These are phyloP conservation scores for Fusarium sterilihyphosum DNA, from an alignment of 2,329 filamentous ascomycete genomes.

Conservation along the genomic window DNA sequence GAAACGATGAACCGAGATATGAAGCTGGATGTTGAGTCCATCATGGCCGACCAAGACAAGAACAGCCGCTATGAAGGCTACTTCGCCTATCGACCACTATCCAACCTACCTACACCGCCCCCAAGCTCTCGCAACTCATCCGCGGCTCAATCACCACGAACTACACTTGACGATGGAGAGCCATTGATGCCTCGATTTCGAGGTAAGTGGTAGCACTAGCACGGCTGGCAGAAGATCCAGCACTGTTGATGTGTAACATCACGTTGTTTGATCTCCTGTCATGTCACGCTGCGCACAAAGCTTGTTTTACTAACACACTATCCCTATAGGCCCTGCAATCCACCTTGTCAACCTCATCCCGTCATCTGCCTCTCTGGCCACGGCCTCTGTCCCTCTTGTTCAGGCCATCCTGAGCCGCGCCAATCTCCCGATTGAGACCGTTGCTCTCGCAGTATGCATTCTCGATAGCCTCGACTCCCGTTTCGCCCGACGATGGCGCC, in stretches of 20 bases:
- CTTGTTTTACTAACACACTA: conserved; percentile 19
- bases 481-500: conserved; percentile 71
- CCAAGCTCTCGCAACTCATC: conserved; percentile 60
- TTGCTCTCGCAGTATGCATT: conserved; percentile 73
- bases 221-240: not conserved
- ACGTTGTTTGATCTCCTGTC: conserved; percentile 14
- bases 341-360: conserved; percentile 75
- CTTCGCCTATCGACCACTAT: conserved; percentile 74
- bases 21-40: conserved; percentile 25
- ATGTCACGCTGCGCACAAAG: conserved; percentile 3
- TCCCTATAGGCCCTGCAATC: conserved; percentile 66
- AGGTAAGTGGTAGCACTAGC: conserved; percentile 46
- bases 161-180: conserved; percentile 57
- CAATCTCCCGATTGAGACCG: conserved; percentile 66
- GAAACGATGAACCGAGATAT: conserved; percentile 37
- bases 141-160: conserved; percentile 55
- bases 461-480: conserved; percentile 71
- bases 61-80: conserved; percentile 54
- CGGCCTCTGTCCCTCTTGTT: conserved; percentile 66
- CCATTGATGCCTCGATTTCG: conserved; percentile 51
- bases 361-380: conserved; percentile 67
- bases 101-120: conserved; percentile 74
- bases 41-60: conserved; percentile 28
- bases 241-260: conserved; percentile 4
- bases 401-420: conserved; percentile 69